These are phyloP conservation scores for Blastobotrys terrestris DNA, from an alignment of 805 yeast genomes.

Conservation along the genomic window DNA sequence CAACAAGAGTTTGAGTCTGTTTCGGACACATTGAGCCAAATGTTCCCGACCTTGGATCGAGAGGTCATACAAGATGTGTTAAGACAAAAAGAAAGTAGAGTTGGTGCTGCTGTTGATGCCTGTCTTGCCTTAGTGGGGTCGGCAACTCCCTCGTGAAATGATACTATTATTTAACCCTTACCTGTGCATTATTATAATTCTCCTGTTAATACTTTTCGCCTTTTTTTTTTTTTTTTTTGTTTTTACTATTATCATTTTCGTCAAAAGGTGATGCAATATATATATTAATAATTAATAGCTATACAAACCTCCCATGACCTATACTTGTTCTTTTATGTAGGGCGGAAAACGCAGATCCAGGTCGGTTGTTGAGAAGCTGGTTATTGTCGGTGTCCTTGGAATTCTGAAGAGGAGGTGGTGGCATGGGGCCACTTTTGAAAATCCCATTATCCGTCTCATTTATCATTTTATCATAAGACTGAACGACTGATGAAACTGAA, in stretches of 20 bases:
- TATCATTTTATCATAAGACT: background rate
- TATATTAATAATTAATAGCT: background rate
- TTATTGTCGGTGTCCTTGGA: background rate
- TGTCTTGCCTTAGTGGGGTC: slow-evolving; percentile 33
- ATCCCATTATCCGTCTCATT: background rate
- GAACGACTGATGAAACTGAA: background rate
- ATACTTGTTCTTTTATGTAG: slow-evolving; percentile 15
- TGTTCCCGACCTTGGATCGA: slow-evolving; percentile 71
- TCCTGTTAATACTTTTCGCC: too few species aligned
- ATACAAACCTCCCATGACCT: slow-evolving; percentile 16
- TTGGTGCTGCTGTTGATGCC: slow-evolving; percentile 71
- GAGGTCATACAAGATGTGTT: slow-evolving; percentile 68
- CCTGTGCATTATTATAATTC: too few species aligned
- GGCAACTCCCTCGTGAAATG: background rate
- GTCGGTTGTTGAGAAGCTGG: slow-evolving; percentile 6
- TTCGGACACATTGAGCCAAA: slow-evolving; percentile 46
- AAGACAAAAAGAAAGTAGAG: slow-evolving; percentile 53
- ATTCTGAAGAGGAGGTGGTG: too few species aligned
- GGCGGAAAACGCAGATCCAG: slow-evolving; percentile 20
- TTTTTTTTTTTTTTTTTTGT: too few species aligned
- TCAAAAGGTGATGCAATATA: background rate
- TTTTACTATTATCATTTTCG: background rate
- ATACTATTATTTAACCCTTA: too few species aligned
- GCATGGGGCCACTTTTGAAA: background rate
- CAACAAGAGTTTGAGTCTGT: slow-evolving; percentile 42